These are phyloP conservation scores for Candolleomyces efflorescens DNA, from an alignment of 768 basidiomycete genomes.

Conservation along the genomic window DNA sequence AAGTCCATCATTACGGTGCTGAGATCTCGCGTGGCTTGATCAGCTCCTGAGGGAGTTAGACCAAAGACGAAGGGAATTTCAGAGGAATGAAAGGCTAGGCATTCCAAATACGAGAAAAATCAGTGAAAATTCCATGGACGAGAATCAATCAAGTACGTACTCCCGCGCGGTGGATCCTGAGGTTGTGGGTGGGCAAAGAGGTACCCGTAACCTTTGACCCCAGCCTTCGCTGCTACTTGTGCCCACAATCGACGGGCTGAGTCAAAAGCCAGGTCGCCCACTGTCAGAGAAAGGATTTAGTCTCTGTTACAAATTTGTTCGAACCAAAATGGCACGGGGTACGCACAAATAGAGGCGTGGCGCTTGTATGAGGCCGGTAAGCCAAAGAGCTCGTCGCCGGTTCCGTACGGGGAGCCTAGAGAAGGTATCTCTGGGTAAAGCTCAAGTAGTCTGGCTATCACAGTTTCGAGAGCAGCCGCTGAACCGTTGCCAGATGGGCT, in stretches of 20 bases:
- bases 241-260: conserved; percentile 35
- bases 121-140: too few species aligned
- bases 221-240: conserved; percentile 31
- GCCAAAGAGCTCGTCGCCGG: conserved; percentile 42
- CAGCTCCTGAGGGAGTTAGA: conserved; percentile 22
- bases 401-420: conserved; percentile 42
- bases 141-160: too few species aligned
- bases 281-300: conserved; percentile 10
- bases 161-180: conserved; percentile 22
- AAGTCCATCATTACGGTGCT: conserved; percentile 36
- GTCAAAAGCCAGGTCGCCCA: conserved; percentile 35
- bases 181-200: conserved; percentile 37
- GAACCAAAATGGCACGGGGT: background rate
- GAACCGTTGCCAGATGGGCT: too few species aligned
- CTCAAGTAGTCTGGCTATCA: conserved; percentile 23
- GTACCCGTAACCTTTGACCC: conserved; percentile 38
- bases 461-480: conserved; percentile 10
- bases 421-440: conserved; percentile 39
- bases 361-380: conserved; percentile 28
- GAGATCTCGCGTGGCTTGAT: conserved; percentile 16
- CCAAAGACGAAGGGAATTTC: conserved; percentile 33
- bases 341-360: conserved; percentile 11
- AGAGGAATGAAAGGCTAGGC: too few species aligned
- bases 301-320: background rate
- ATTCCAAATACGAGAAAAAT: too few species aligned